phyloP scores from a whole-genome alignment of 371 early-diverging fungal species.

The Syncephalis plumigaleata region DNA sequence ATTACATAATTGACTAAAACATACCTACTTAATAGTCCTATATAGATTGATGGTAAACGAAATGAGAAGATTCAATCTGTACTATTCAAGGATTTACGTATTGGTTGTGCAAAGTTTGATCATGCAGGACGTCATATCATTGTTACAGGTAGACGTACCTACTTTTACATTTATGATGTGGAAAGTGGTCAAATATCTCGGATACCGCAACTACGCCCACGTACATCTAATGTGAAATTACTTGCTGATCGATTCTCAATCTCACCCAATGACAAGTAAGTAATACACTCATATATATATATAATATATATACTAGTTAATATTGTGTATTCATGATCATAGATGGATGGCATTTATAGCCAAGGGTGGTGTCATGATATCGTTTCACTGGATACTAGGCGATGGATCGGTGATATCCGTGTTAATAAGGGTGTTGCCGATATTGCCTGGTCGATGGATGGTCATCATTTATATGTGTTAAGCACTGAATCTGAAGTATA shows the following conservation, averaged over 20 bases:
- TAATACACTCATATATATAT: background rate
- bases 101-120: constrained; percentile 53
- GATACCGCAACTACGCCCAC: no score
- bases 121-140: constrained; percentile 52
- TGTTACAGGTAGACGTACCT: constrained; percentile 52
- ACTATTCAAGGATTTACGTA: constrained; percentile 67
- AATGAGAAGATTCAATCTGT: constrained; percentile 80
- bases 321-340: background rate
- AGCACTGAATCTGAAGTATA: constrained; percentile 48
- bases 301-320: background rate
- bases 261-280: no score
- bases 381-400: constrained; percentile 55
- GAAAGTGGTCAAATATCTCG: constrained; percentile 40
- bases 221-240: no score
- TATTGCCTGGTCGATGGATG: constrained; percentile 39
- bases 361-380: constrained; percentile 54
- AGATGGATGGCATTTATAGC: constrained; percentile 52
- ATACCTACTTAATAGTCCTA: no score
- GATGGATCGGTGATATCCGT: constrained; percentile 66
- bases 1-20: no score
- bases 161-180: constrained; percentile 71
- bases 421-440: constrained; percentile 64
- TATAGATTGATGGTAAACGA: constrained; percentile 66
- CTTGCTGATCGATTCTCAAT: no score
- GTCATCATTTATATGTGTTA: constrained; percentile 38